Conservation (phyloP, 2,329 filamentous ascomycete genomes). For the Neofusicoccum parvum region DNA sequence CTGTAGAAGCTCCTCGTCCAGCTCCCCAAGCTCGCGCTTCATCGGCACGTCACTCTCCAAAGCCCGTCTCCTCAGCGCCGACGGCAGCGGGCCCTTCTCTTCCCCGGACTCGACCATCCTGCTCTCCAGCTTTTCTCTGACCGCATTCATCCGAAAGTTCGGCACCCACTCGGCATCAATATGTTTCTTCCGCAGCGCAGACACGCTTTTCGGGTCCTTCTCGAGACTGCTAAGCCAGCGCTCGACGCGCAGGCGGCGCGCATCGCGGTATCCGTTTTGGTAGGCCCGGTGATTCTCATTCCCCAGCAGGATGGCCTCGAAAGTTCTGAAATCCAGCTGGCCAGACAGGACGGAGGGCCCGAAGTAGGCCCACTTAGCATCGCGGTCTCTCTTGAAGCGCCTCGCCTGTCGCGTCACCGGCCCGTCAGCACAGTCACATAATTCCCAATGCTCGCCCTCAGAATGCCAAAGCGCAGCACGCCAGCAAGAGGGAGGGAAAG, state of each 20-base stretch:
- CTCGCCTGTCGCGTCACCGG: not conserved
- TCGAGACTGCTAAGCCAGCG: not conserved
- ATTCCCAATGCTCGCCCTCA: not conserved
- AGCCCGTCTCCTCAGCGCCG: not conserved
- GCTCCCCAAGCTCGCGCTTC: not conserved
- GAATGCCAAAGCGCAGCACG: too few species aligned
- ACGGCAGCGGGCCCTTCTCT: not conserved
- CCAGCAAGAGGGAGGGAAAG: not conserved
- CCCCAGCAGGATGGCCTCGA: not conserved
- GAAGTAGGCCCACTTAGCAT: not conserved
- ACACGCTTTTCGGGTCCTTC: not conserved
- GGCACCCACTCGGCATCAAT: constrained; percentile 3
- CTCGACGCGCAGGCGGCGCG: not conserved
- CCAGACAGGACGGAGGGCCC: not conserved
- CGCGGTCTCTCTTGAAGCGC: not conserved
- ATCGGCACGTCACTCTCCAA: constrained; percentile 1
- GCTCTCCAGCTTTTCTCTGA: not conserved
- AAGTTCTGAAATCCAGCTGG: not conserved
- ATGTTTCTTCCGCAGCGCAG: not conserved
- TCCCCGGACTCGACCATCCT: constrained; percentile 4
- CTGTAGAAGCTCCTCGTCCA: not conserved
- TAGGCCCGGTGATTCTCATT: constrained; percentile 6
- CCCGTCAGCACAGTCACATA: not conserved
- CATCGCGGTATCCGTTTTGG: constrained; percentile 4
- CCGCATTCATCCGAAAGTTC: constrained; percentile 4